Percentiles rank a stretch among this genome's conserved stretches.
Conservation (phyloP, 768 basidiomycete species). For the Lactarius akahatsu region DNA sequence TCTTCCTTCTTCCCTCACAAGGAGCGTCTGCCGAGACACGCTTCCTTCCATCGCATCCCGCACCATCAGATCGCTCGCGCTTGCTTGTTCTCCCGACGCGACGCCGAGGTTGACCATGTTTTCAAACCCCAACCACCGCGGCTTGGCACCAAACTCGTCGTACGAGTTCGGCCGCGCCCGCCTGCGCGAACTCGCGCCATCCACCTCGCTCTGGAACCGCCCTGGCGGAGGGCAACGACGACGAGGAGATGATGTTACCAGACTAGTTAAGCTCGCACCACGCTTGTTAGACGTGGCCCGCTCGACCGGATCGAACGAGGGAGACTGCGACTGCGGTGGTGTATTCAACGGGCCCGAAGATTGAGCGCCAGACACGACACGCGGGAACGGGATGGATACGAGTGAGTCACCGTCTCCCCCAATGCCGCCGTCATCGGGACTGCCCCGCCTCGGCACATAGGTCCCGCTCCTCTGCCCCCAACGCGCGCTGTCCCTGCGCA, state of each 20-base stretch:
- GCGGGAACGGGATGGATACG: constrained; percentile 60
- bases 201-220: constrained; percentile 73
- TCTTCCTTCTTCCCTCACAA: constrained; percentile 80
- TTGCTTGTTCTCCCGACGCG: constrained; percentile 46
- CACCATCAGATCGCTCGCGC: constrained; percentile 63
- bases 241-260: constrained; percentile 28
- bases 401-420: constrained; percentile 35
- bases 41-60: constrained; percentile 65
- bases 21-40: constrained; percentile 55
- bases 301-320: constrained; percentile 20
- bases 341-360: constrained; percentile 37
- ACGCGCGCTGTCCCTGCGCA: constrained; percentile 53
- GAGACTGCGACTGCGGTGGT: constrained; percentile 3
- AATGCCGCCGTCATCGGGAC: constrained; percentile 19
- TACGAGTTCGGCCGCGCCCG: constrained; percentile 63
- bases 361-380: constrained; percentile 47
- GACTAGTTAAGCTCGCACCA: too few species aligned
- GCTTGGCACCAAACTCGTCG: constrained; percentile 60
- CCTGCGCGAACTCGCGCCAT: constrained; percentile 51
- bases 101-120: constrained; percentile 66
- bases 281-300: constrained; percentile 5
- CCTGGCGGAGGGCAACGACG: constrained; percentile 48
- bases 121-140: constrained; percentile 63
- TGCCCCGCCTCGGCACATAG: constrained; percentile 20
- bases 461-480: constrained; percentile 16